Evolutionary conservation across 2,329 filamentous ascomycete species (phyloP).

Genomic region (Peltaster fructicola): DNA sequence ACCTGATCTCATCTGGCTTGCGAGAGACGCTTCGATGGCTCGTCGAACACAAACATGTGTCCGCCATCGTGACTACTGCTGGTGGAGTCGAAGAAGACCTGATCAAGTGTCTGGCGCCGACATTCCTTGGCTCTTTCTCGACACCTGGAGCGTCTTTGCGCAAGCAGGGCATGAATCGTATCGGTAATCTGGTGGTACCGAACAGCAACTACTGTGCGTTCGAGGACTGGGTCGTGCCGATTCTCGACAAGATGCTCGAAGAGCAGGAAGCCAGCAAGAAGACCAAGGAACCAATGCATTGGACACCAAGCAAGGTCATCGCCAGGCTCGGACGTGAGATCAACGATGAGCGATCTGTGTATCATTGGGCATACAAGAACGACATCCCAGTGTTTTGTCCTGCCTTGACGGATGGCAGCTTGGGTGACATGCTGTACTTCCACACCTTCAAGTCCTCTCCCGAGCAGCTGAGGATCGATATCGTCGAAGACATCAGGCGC

Average conservation of each 20-base stretch:
- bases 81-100: constrained; percentile 94
- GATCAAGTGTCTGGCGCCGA: constrained; percentile 92
- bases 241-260: constrained; percentile 81
- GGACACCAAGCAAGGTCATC: constrained; percentile 91
- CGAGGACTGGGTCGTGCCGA: constrained; percentile 93
- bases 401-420: constrained; percentile 80
- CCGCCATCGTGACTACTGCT: constrained; percentile 84
- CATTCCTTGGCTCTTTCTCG: constrained; percentile 77
- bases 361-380: constrained; percentile 97
- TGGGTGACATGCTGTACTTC: constrained; percentile 98
- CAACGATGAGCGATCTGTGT: constrained; percentile 76
- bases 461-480: constrained; percentile 64
- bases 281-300: constrained; percentile 50
- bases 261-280: constrained; percentile 69
- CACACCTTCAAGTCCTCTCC: constrained; percentile 88
- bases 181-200: constrained; percentile 87
- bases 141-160: constrained; percentile 62
- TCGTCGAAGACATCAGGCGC: constrained; percentile 80
- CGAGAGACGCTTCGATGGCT: constrained; percentile 83
- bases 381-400: constrained; percentile 95
- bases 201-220: constrained; percentile 97
- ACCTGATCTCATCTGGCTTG: constrained; percentile 89
- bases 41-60: constrained; percentile 81
- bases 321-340: constrained; percentile 82
- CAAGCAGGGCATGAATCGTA: constrained; percentile 76